A percentile compares a stretch with the other conserved stretches of the same genome.
Evolutionary conservation across 306 rosid species (phyloP).

Genomic region (Quercus ilex): DNA sequence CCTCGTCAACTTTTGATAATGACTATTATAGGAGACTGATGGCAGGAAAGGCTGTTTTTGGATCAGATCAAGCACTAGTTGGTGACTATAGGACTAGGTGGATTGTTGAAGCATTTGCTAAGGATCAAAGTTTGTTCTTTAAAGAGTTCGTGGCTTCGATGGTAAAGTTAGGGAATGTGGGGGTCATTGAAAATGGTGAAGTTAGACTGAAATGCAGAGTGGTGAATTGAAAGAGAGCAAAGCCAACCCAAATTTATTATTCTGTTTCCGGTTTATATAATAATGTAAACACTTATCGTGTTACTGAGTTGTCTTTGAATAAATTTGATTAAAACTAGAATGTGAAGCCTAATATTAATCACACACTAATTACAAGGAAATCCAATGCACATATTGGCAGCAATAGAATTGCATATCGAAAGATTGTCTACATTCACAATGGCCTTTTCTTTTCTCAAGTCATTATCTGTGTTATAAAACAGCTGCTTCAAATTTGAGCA

Average conservation of each 20-base stretch:
- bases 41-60: conserved; percentile 56
- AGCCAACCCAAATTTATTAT: background rate
- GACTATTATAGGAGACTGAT: conserved; percentile 49
- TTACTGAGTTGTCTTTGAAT: background rate
- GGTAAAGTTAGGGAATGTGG: conserved; percentile 64
- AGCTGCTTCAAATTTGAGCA: too few relatives aligned
- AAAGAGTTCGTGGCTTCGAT: conserved; percentile 57
- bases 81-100: conserved; percentile 56
- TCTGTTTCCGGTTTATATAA: background rate
- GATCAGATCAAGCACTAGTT: conserved; percentile 61
- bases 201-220: conserved; percentile 55
- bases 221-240: conserved; percentile 36
- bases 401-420: too few relatives aligned
- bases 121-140: conserved; percentile 57
- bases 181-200: conserved; percentile 45
- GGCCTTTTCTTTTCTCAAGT: too few relatives aligned
- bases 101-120: conserved; percentile 67
- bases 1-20: conserved; percentile 70
- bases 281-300: background rate
- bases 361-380: too few relatives aligned
- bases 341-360: too few relatives aligned
- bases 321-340: background rate
- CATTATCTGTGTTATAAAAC: too few relatives aligned
- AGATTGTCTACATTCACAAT: too few relatives aligned
- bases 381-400: too few relatives aligned